Evolutionary conservation across 306 rosid species (phyloP), one percentile per base, ranked within the genome.

Genomic region (Quercus parvula): DNA sequence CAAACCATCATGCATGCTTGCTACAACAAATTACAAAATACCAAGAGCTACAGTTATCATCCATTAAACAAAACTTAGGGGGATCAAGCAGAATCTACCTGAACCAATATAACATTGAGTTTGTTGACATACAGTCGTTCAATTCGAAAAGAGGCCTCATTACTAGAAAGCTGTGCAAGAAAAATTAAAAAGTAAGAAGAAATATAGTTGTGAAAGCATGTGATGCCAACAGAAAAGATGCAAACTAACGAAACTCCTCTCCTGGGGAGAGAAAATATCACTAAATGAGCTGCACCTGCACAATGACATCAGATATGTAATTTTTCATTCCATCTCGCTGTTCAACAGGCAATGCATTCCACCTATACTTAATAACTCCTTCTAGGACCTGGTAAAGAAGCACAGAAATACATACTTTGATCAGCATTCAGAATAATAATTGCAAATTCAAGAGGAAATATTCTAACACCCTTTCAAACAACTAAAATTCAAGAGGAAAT

Each of bases 291-390:
- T 56, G 46, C 81, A 93, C 99, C 98, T 96, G 98, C 55, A 96
- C 97, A 74, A 96, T 96, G 56, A 96, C 90, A 70, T 96, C 99
- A 75, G 99, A 96, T 19, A 96, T 93, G 81, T 93, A 96, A 87
- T 96, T 96, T 81, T 96, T 96, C 99, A 96, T 96, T 81, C 99
- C 99, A 75, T 96, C 99, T 56, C 99, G 89, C 84, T 96, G 98
- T 81, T 96, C 98, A 71, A 85, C 98, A 12, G 99, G 99, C 75
- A 96, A 85, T 20, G 98, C 98, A 91, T 96, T 96, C 99, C 99
- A 96, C 78, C 97, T 88, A 77, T 96, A 96, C 79, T 96, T 96
- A 73, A 96, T 96, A 61, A 96, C 99, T 57, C 99, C 99, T 90
- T 93, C 99, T 61, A 96, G 86, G 72, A 96, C 99, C 99, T 96